Evolutionary conservation across 2,329 filamentous ascomycete genomes (phyloP).

Genomic region (Arthrobotrys megalospora): DNA sequence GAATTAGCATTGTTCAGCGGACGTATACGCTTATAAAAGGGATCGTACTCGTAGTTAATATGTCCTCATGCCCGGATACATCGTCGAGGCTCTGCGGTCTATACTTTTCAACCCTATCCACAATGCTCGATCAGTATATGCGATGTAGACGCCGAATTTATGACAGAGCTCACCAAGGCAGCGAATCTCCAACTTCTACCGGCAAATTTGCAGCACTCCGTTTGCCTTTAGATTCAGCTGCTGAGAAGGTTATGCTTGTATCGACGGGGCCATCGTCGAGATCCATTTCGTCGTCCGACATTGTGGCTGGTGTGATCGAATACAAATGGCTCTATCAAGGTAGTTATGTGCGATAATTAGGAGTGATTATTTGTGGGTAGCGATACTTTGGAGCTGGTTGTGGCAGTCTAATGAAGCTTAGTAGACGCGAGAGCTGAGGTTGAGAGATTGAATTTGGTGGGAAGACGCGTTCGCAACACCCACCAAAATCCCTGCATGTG

Average conservation of each 20-base stretch:
- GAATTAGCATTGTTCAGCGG: constrained; percentile 7
- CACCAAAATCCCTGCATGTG: constrained; percentile 4
- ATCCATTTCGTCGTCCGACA: constrained; percentile 80
- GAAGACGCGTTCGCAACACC: constrained; percentile 60
- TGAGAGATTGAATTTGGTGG: constrained; percentile 45
- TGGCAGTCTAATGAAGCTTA: neutral
- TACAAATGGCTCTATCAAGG: neutral
- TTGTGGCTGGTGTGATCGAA: constrained; percentile 62
- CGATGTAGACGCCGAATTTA: neutral
- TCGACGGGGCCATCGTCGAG: constrained; percentile 69
- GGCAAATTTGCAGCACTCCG: constrained; percentile 92
- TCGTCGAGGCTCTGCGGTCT: constrained; percentile 88
- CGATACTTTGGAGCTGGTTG: constrained; percentile 2
- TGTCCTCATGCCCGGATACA: constrained; percentile 96
- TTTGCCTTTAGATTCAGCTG: constrained; percentile 84
- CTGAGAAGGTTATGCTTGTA: constrained; percentile 77
- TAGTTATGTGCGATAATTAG: neutral
- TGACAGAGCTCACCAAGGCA: constrained; percentile 80
- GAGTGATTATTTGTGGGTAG: neutral
- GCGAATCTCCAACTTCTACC: constrained; percentile 90
- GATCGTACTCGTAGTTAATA: constrained; percentile 80
- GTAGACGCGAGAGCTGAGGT: constrained; percentile 35
- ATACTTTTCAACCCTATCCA: constrained; percentile 91
- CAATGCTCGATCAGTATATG: constrained; percentile 60
- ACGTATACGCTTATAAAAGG: neutral